A percentile compares a stretch with the other conserved stretches of the same genome.
These are phyloP conservation scores for Chaetomium cochliodes DNA, from an alignment of 495 filamentous ascomycete species.

Conservation along the genomic window DNA sequence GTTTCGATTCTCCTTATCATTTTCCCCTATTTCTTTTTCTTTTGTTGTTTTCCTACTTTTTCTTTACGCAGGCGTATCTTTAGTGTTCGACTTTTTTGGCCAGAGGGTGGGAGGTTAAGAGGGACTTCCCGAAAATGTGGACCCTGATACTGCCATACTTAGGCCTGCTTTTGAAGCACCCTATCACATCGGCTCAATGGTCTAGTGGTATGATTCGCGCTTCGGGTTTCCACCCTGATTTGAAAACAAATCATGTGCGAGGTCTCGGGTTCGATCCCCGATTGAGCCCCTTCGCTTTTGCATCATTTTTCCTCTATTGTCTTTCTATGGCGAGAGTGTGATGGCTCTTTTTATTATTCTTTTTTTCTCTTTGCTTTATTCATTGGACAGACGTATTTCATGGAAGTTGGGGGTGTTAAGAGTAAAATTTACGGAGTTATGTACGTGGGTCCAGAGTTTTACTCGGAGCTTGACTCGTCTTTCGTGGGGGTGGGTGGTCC, in stretches of 20 bases:
- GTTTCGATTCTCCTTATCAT: too few species aligned
- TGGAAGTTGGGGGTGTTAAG: too few species aligned
- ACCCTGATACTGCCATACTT: not conserved
- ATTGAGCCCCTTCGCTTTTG: constrained; percentile 26
- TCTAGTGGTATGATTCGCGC: constrained; percentile 35
- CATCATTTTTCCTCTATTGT: not conserved
- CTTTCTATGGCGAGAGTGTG: not conserved
- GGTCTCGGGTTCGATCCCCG: constrained; percentile 36
- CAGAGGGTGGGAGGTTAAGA: too few species aligned
- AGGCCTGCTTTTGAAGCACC: not conserved
- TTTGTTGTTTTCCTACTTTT: too few species aligned
- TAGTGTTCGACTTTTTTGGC: too few species aligned
- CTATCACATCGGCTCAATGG: constrained; percentile 23
- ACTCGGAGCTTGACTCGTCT: too few species aligned
- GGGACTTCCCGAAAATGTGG: not conserved
- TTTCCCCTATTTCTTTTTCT: too few species aligned
- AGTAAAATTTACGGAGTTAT: too few species aligned
- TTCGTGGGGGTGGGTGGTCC: too few species aligned
- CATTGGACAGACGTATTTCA: too few species aligned
- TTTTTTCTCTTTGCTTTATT: not conserved
- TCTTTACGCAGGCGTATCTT: too few species aligned
- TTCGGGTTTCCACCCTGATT: constrained; percentile 26
- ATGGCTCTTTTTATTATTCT: not conserved
- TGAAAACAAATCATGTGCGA: constrained; percentile 27
- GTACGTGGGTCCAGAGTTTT: too few species aligned